Evolutionary conservation across 2,329 filamentous ascomycete genomes (phyloP), one percentile per base, ranked within the genome.

Genomic region (Trichoderma sp.): DNA sequence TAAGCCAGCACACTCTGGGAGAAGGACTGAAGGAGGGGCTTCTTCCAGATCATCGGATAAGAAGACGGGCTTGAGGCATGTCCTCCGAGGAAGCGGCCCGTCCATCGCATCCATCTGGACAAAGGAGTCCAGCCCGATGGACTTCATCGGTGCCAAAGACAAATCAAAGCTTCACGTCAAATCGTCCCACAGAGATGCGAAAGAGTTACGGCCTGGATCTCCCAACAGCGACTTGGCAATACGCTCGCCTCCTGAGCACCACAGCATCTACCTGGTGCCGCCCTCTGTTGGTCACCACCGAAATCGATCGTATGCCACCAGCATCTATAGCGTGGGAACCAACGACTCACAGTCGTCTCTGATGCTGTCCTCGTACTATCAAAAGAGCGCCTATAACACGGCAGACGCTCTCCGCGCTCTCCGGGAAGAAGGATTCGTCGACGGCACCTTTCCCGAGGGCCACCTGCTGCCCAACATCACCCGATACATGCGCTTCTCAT

Each of bases 401-500:
- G 79, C 78, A 0, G 79, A 82, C 67, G 81, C 82, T 0, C 74
- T 87, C 5, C 77, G 79, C 48, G 80, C 76, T 0, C 76, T 87
- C 2, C 77, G 82, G 1, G 77, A 77, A 34, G 83, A 83, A 1
- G 86, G 87, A 0, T 80, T 78, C 54, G 79, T 88, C 1, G 80
- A 83, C 41, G 85, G 85, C 1, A 81, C 85, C 56, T 89, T 89
- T 58, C 88, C 88, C 0, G 75, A 79, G 5, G 81, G 81, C 39
- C 87, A 88, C 68, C 77, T 90, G 7, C 77, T 89, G 10, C 80
- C 82, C 39, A 90, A 88, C 70, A 85, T 89, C 26, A 83, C 83
- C 3, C 80, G 87, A 43, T 90, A 88, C 67, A 88, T 89, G 78
- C 82, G 85, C 3, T 90, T 88, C 70, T 86, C 87, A 1, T 89